phyloP scores from a whole-genome alignment of 2,329 filamentous ascomycete genomes.

The Xylaria polymorpha region DNA sequence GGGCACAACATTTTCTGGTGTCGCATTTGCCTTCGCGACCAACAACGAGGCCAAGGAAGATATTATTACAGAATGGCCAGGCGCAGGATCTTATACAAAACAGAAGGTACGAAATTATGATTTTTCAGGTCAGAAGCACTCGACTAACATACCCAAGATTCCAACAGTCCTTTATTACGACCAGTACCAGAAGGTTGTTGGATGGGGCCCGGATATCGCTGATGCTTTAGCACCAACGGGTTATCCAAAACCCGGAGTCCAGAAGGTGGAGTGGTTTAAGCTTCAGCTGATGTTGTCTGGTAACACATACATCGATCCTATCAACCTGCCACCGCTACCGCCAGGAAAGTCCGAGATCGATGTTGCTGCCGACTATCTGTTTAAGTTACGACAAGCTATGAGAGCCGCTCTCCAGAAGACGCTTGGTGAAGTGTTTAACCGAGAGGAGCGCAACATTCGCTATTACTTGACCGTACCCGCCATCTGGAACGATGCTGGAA shows the following conservation, averaged over 20 bases:
- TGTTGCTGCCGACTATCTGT: conserved; percentile 98
- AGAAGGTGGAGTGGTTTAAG: conserved; percentile 99
- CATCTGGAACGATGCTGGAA: conserved; percentile 99
- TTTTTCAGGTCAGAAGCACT: not conserved
- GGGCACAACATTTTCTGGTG: conserved; percentile 98
- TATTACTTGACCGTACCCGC: conserved; percentile 99
- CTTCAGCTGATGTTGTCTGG: conserved; percentile 98
- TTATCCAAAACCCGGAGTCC: conserved; percentile 96
- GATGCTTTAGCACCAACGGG: conserved; percentile 96
- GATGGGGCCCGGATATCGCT: conserved; percentile 98
- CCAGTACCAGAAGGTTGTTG: conserved; percentile 99
- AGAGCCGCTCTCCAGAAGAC: conserved; percentile 95
- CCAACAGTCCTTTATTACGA: conserved; percentile 99
- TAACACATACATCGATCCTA: conserved; percentile 99
- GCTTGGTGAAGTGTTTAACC: conserved; percentile 94
- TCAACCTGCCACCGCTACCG: conserved; percentile 96
- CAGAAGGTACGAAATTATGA: conserved; percentile 78
- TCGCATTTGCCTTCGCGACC: conserved; percentile 95
- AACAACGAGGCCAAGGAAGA: conserved; percentile 98
- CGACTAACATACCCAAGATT: conserved; percentile 69
- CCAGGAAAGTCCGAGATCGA: conserved; percentile 99
- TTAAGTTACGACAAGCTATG: conserved; percentile 98
- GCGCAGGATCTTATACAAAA: conserved; percentile 96
- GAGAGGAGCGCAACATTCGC: conserved; percentile 96
- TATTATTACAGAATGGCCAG: conserved; percentile 99